phyloP scores from a whole-genome alignment of 2,329 filamentous ascomycete genomes.

The Epichloe sp. region DNA sequence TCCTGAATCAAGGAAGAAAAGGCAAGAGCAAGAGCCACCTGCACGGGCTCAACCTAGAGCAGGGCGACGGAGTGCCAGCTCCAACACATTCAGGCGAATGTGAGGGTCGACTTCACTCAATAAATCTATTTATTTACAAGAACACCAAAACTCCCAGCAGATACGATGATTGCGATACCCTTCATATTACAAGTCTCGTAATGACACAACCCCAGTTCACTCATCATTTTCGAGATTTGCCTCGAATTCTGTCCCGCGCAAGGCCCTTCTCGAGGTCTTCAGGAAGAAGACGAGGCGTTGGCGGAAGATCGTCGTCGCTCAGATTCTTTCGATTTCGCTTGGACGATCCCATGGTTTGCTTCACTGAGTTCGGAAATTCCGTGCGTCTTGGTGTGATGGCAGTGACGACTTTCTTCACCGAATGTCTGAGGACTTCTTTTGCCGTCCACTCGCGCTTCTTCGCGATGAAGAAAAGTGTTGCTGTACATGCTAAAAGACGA shows the following conservation, averaged over 20 bases:
- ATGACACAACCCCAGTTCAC: not conserved
- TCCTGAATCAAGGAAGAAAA: slow-evolving; percentile 43
- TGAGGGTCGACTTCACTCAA: slow-evolving; percentile 15
- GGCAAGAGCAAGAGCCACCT: slow-evolving; percentile 22
- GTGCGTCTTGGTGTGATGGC: slow-evolving; percentile 48
- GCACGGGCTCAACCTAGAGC: slow-evolving; percentile 20
- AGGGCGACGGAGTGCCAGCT: slow-evolving; percentile 57
- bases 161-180: not conserved
- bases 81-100: slow-evolving; percentile 60
- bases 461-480: slow-evolving; percentile 61
- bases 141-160: slow-evolving; percentile 3
- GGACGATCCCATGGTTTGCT: slow-evolving; percentile 22
- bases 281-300: slow-evolving; percentile 40
- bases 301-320: slow-evolving; percentile 39
- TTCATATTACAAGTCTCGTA: not conserved
- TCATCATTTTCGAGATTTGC: slow-evolving; percentile 15
- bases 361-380: slow-evolving; percentile 47
- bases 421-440: slow-evolving; percentile 56
- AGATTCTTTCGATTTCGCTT: slow-evolving; percentile 30
- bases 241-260: slow-evolving; percentile 23
- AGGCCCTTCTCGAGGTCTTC: slow-evolving; percentile 49
- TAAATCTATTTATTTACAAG: slow-evolving; percentile 7
- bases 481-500: slow-evolving; percentile 41
- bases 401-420: slow-evolving; percentile 47
- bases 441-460: slow-evolving; percentile 80